Percentiles rank a stretch among this genome's conserved stretches.
These are phyloP conservation scores for Gloeophyllum trabeum DNA, from an alignment of 768 basidiomycete species.

Conservation along the genomic window DNA sequence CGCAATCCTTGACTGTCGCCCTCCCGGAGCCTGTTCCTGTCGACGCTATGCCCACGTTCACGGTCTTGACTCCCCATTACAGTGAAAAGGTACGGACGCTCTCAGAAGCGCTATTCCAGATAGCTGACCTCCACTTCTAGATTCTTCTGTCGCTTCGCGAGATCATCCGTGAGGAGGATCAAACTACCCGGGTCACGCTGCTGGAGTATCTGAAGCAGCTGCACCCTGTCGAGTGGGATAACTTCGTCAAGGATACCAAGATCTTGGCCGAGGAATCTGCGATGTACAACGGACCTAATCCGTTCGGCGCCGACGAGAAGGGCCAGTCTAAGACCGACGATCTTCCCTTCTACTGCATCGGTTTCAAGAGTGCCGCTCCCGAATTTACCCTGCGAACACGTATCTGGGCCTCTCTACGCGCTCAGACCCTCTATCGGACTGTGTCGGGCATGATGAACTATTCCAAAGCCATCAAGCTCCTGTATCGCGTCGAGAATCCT, in stretches of 20 bases:
- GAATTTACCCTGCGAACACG: constrained; percentile 97
- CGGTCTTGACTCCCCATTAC: constrained; percentile 95
- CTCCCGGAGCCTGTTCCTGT: constrained; percentile 90
- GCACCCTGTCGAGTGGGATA: constrained; percentile 97
- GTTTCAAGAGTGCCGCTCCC: constrained; percentile 97
- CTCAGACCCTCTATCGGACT: constrained; percentile 98
- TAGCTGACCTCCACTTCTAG: constrained; percentile 24
- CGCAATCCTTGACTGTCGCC: constrained; percentile 88
- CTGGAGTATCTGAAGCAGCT: constrained; percentile 98
- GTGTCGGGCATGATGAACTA: constrained; percentile 99
- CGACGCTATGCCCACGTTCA: constrained; percentile 99
- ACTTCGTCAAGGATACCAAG: constrained; percentile 99
- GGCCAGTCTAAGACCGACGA: constrained; percentile 77
- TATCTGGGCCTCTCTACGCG: constrained; percentile 97
- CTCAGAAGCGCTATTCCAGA: background rate
- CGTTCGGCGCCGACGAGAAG: constrained; percentile 74
- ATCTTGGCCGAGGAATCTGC: constrained; percentile 94
- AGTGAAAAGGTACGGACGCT: constrained; percentile 72
- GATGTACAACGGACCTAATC: constrained; percentile 72
- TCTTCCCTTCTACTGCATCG: constrained; percentile 94
- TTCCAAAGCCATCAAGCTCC: constrained; percentile 95
- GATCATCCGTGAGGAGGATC: constrained; percentile 97
- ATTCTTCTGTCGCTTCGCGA: constrained; percentile 93
- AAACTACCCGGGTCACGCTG: constrained; percentile 92
- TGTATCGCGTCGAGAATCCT: constrained; percentile 99